Conservation (phyloP, 192 early-diverging fungal species). For the Jimgerdemannia flammicorona region DNA sequence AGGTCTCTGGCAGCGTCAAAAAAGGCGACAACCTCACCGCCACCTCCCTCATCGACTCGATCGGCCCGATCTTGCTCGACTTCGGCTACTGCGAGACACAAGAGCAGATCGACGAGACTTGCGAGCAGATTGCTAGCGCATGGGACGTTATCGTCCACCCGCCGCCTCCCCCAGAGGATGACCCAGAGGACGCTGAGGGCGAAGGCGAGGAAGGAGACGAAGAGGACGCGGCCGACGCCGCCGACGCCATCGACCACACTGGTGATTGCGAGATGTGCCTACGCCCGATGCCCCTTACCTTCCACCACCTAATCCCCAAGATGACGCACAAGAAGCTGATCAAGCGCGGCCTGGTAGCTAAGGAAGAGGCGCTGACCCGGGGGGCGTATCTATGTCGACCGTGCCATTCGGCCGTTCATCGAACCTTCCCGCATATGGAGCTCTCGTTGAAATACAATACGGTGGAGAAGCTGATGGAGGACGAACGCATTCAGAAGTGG, state of each 20-base stretch:
- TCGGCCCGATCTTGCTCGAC: neutral
- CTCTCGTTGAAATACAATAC: conserved; percentile 26
- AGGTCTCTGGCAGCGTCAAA: neutral
- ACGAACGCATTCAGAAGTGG: conserved; percentile 23
- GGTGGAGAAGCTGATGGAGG: conserved; percentile 18
- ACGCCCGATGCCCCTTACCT: conserved; percentile 28
- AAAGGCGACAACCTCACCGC: neutral
- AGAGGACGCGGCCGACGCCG: conserved; percentile 20
- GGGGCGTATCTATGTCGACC: conserved; percentile 27
- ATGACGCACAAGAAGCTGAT: conserved; percentile 19
- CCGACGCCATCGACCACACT: conserved; percentile 10
- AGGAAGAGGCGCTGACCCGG: conserved; percentile 20
- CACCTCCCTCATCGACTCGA: neutral
- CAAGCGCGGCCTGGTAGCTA: conserved; percentile 11
- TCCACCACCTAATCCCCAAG: conserved; percentile 35
- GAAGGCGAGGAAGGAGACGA: conserved; percentile 19
- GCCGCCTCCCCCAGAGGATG: neutral
- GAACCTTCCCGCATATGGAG: conserved; percentile 17
- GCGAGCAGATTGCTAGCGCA: neutral
- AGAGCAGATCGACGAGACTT: neutral
- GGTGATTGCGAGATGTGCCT: conserved; percentile 27
- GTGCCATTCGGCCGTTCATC: conserved; percentile 31
- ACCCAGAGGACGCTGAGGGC: neutral
- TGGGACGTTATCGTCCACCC: neutral
- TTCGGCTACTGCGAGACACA: neutral